Base-by-base conservation (phyloP, 495 filamentous ascomycete genomes). In the Daldinia grandis region DNA sequence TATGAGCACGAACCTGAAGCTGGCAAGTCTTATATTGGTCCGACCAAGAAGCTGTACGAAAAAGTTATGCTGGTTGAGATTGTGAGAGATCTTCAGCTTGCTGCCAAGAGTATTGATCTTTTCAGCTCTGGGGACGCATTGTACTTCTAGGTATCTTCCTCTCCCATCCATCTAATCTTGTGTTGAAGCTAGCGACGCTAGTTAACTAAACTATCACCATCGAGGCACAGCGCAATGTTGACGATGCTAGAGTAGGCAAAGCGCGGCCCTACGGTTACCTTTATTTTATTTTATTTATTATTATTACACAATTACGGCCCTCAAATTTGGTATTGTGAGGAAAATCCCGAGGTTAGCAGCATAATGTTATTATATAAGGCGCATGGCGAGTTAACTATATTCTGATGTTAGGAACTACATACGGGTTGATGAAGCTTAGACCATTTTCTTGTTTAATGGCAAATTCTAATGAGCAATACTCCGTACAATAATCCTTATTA, bases 91-190 rank as follows among this genome's bases (percentile, higher is more conserved):
- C 44, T 38, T 59, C 50, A 60, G 67, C 56, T 42, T 21, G 27
- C 10, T 31, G 69, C 63, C 58, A 67, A 72, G 58, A 37, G 2
- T 40, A 37, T n/a, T 35, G 1, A 2, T 44, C 50, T 58, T 62
- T 66, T 71, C 58, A 62, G 61, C 40, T 56, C 28, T 21, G 21
- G 37, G 14, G 17, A 55, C 19, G 15, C 38, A 8, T 47, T 42
- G 21, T 21, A 2, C 5, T 54, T 58, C 5, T 24, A 19, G n/a
- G n/a, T 44, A 47, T 53, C 15, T 19, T 33, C 33, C 47, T 28
- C 24, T 42, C 64, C 33, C 28, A 44, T 31, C 49, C 35, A 38
- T 51, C 24, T n/a, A 19, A 44, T 44, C 7, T 9, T 2, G 17
- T 47, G 42, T 47, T 7, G 17, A 19, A 12, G 19, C 42, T 47